Percentiles rank a stretch among this genome's conserved stretches.
Conservation (phyloP, 257 asterid genomes). For the Oldenlandia corymbosa region DNA sequence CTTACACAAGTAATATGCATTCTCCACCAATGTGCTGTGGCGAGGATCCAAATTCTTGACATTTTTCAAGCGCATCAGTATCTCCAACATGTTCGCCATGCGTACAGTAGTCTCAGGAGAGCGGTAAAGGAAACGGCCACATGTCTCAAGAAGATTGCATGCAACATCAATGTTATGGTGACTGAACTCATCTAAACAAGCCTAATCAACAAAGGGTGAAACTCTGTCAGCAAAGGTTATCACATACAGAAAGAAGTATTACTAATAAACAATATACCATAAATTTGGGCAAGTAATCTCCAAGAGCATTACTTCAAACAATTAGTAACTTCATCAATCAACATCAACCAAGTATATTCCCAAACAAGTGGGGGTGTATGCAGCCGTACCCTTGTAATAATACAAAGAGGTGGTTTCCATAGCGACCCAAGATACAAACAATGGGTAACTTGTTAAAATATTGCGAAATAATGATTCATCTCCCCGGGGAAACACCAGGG, state of each 20-base stretch:
- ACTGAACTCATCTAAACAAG: constrained; percentile 94
- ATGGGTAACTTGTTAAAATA: too few species aligned
- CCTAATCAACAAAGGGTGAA: constrained; percentile 37
- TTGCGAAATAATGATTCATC: not conserved
- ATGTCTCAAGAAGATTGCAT: constrained; percentile 98
- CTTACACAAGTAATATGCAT: constrained; percentile 95
- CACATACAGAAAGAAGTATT: constrained; percentile 3
- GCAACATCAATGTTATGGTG: constrained; percentile 97
- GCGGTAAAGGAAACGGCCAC: constrained; percentile 97
- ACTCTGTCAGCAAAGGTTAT: constrained; percentile 18
- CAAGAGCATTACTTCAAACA: not conserved
- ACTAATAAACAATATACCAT: constrained; percentile 8
- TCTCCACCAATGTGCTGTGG: constrained; percentile 91
- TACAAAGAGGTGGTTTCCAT: too few species aligned
- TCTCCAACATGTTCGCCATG: constrained; percentile 96
- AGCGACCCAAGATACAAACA: too few species aligned
- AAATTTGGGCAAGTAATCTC: constrained; percentile 4
- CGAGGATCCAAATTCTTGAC: constrained; percentile 99
- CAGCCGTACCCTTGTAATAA: too few species aligned
- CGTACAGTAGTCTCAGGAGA: constrained; percentile 90
- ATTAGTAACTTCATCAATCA: not conserved
- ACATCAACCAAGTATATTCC: too few species aligned
- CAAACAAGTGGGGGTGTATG: too few species aligned
- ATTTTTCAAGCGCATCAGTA: constrained; percentile 95
- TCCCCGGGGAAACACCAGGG: not conserved